phyloP scores from a whole-genome alignment of 73 alveolate genomes.

The Urostyla sp. region DNA sequence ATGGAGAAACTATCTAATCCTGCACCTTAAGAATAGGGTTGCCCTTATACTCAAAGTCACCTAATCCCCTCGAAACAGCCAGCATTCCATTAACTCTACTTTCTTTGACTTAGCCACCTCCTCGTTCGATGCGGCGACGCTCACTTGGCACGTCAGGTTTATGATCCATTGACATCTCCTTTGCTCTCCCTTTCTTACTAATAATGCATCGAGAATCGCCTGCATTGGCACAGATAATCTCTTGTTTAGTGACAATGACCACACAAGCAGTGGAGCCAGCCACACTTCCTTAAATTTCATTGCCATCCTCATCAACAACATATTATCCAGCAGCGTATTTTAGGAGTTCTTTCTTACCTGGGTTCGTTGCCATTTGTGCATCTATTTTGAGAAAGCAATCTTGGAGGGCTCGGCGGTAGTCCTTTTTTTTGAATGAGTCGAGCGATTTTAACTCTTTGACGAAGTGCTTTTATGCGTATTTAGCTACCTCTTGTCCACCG shows the following conservation, averaged over 20 bases:
- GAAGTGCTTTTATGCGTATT: conserved; percentile 80
- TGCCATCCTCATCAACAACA: conserved; percentile 16
- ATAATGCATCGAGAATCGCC: conserved; percentile 95
- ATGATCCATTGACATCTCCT: conserved; percentile 88
- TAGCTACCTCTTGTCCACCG: conserved; percentile 90
- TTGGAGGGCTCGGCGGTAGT: conserved; percentile 80
- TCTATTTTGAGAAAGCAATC: conserved; percentile 91
- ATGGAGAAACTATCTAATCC: conserved; percentile 82
- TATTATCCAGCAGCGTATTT: neutral
- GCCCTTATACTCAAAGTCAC: conserved; percentile 92
- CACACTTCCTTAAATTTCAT: conserved; percentile 47
- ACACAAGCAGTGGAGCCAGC: conserved; percentile 95
- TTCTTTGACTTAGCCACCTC: conserved; percentile 91
- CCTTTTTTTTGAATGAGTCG: conserved; percentile 70
- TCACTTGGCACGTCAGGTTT: conserved; percentile 91
- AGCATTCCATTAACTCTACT: conserved; percentile 93
- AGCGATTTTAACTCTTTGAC: conserved; percentile 74
- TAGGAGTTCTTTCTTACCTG: conserved; percentile 82
- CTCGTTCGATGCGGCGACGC: conserved; percentile 82
- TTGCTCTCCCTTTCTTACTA: conserved; percentile 49
- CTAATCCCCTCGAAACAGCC: conserved; percentile 90
- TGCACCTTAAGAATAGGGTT: conserved; percentile 60
- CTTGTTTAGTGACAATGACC: conserved; percentile 81
- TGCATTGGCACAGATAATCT: conserved; percentile 90
- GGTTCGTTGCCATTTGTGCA: conserved; percentile 75